phyloP scores from a whole-genome alignment of 768 basidiomycete genomes.

The Lentinula aciculospora region DNA sequence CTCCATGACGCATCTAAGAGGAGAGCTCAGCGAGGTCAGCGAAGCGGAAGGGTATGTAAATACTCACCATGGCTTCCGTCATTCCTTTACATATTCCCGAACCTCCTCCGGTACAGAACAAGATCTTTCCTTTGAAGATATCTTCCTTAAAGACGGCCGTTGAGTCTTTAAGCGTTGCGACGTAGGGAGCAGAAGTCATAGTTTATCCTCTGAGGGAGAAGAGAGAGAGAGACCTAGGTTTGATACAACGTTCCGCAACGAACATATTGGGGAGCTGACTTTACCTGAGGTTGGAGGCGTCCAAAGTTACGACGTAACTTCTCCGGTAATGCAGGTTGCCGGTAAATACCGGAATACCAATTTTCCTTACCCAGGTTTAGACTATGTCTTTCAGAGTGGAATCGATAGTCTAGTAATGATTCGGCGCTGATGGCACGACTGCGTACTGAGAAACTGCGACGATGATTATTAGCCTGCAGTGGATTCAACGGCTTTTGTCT shows the following conservation, averaged over 20 bases:
- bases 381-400: no score
- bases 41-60: not conserved
- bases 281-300: not conserved
- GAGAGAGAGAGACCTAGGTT: not conserved
- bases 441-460: no score
- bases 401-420: no score
- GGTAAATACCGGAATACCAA: no score
- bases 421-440: no score
- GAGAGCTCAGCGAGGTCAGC: conserved; percentile 1
- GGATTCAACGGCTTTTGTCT: no score
- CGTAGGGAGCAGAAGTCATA: conserved; percentile 37
- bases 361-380: no score
- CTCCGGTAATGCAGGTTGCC: no score
- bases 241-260: no score
- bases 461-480: no score
- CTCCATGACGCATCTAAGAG: conserved; percentile 76
- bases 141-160: conserved; percentile 66
- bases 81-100: conserved; percentile 91
- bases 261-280: not conserved
- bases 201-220: not conserved
- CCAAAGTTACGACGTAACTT: no score
- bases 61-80: conserved; percentile 73
- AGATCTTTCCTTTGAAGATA: conserved; percentile 86
- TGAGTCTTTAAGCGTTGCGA: conserved; percentile 46
- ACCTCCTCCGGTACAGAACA: conserved; percentile 88